These are phyloP conservation scores for Exobasidium cylindrosporum DNA, from an alignment of 1,284 basidiomycete genomes.

Conservation along the genomic window DNA sequence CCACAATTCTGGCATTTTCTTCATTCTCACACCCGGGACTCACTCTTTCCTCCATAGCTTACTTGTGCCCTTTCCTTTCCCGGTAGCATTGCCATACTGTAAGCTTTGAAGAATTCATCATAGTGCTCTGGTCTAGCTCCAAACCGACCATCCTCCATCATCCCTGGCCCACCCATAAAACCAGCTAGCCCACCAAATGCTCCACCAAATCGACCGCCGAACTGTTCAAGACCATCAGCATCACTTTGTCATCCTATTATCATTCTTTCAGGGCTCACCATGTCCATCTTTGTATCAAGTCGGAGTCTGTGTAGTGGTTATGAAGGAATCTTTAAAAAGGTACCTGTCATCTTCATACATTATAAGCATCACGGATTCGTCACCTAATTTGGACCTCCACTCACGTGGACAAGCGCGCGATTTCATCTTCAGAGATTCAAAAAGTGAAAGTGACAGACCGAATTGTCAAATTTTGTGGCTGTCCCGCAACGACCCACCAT, in stretches of 20 bases:
- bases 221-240: neutral
- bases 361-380: no score
- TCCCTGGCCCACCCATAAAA: slow-evolving; percentile 32
- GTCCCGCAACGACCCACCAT: no score
- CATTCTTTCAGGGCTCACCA: neutral
- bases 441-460: no score
- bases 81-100: slow-evolving; percentile 80
- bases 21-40: slow-evolving; percentile 54
- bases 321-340: no score
- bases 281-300: neutral
- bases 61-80: slow-evolving; percentile 78
- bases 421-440: no score
- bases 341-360: no score
- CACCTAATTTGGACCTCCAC: no score
- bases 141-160: slow-evolving; percentile 34
- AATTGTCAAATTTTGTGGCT: no score
- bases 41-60: slow-evolving; percentile 96
- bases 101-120: slow-evolving; percentile 61
- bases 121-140: slow-evolving; percentile 45
- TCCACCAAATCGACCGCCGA: slow-evolving; percentile 16
- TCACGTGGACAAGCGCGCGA: no score
- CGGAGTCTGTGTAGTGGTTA: neutral
- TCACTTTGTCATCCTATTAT: neutral
- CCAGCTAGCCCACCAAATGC: slow-evolving; percentile 19
- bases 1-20: neutral